A percentile compares a stretch with the other conserved stretches of the same genome.
Conservation (phyloP, 2,329 filamentous ascomycete genomes). For the Ophiostoma piceae region DNA sequence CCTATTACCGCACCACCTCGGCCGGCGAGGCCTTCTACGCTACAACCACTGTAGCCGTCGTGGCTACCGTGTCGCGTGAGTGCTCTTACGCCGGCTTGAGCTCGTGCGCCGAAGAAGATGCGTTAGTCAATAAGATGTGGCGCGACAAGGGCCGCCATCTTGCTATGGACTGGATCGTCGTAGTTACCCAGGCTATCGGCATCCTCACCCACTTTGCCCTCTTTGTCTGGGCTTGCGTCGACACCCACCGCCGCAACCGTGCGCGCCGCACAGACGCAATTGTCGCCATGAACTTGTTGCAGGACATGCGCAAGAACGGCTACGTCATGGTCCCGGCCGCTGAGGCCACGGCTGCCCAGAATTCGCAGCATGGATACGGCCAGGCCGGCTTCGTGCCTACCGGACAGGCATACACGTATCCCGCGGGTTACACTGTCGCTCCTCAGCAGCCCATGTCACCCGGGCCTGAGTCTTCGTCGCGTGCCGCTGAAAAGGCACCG, state of each 20-base stretch:
- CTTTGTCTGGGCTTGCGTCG: constrained; percentile 28
- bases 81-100: constrained; percentile 18
- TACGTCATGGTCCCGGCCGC: constrained; percentile 23
- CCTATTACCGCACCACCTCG: not conserved
- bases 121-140: constrained; percentile 23
- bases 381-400: not conserved
- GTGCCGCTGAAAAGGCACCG: not conserved
- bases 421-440: not conserved
- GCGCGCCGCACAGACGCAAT: not conserved
- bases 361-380: not conserved
- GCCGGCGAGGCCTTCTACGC: not conserved
- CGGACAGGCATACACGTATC: not conserved
- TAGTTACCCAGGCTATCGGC: constrained; percentile 40
- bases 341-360: constrained; percentile 9
- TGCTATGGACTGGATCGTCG: not conserved
- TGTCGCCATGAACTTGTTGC: constrained; percentile 16
- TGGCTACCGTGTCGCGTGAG: constrained; percentile 12
- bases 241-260: constrained; percentile 24
- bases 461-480: not conserved
- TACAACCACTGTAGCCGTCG: not conserved
- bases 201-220: constrained; percentile 39
- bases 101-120: constrained; percentile 26
- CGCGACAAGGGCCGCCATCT: not conserved
- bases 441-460: constrained; percentile 1
- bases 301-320: constrained; percentile 23